Evolutionary conservation across 2,329 filamentous ascomycete genomes (phyloP).

Genomic region (Trichoderma sp.): DNA sequence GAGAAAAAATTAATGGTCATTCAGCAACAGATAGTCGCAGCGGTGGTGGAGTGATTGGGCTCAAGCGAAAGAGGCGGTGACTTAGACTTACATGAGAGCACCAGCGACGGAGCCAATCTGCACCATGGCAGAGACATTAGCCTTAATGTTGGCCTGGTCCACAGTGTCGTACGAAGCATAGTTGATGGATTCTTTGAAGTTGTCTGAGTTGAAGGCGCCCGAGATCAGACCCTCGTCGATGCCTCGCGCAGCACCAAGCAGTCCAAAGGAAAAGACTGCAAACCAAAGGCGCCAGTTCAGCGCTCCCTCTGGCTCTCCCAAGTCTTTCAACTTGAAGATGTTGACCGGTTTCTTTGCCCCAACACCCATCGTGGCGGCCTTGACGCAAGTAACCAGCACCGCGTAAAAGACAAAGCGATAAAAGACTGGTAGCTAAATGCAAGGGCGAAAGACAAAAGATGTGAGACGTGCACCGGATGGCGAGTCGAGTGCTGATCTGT

Average conservation of each 20-base stretch:
- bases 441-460: not conserved
- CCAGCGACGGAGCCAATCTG: constrained; percentile 74
- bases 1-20: not conserved
- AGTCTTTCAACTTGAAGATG: constrained; percentile 62
- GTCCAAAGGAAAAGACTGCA: constrained; percentile 68
- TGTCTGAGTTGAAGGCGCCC: constrained; percentile 65
- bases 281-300: constrained; percentile 81
- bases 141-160: constrained; percentile 65
- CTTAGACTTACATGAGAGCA: constrained; percentile 54
- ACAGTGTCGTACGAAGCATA: constrained; percentile 52
- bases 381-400: not conserved
- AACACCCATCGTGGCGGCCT: constrained; percentile 43
- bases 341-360: constrained; percentile 56
- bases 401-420: not conserved
- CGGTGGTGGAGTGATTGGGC: constrained; percentile 1
- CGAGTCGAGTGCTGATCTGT: not conserved
- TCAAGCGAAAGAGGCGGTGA: not conserved
- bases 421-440: not conserved
- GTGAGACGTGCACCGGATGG: not conserved
- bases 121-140: constrained; percentile 78
- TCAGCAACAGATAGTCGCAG: constrained; percentile 5
- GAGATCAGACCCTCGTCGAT: constrained; percentile 79
- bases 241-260: constrained; percentile 74
- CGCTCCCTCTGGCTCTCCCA: constrained; percentile 65
- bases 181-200: constrained; percentile 61